A percentile compares a stretch with the other conserved stretches of the same genome.
Conservation (phyloP, 2,329 filamentous ascomycete genomes). For the Penicillium sumatraense region DNA sequence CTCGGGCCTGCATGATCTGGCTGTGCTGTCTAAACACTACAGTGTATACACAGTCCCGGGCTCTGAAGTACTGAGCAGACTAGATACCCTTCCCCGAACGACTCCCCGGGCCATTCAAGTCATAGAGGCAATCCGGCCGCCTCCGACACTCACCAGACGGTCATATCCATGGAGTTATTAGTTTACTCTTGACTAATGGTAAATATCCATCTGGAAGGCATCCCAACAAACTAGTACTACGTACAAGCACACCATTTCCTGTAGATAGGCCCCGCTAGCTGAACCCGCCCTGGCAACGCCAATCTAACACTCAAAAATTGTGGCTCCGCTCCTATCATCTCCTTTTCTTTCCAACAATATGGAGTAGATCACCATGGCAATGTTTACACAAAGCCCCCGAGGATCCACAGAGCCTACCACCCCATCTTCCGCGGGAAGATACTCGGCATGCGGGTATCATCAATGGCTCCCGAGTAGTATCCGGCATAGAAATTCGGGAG, state of each 20-base stretch:
- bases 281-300: too few relatives aligned
- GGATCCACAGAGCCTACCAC: background rate
- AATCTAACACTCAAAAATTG: too few relatives aligned
- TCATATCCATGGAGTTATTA: background rate
- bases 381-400: too few relatives aligned
- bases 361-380: background rate
- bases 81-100: background rate
- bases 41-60: background rate
- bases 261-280: too few relatives aligned
- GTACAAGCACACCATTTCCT: too few relatives aligned
- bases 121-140: slow-evolving; percentile 2
- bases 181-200: too few relatives aligned
- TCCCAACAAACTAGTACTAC: too few relatives aligned
- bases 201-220: too few relatives aligned
- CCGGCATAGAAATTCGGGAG: slow-evolving; percentile 21
- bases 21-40: background rate
- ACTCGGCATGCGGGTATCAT: slow-evolving; percentile 12
- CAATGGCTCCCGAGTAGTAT: background rate
- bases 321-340: too few relatives aligned
- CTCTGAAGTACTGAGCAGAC: slow-evolving; percentile 8
- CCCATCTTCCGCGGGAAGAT: slow-evolving; percentile 15
- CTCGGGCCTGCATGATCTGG: background rate
- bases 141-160: background rate
- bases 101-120: background rate
- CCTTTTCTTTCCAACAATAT: too few relatives aligned